Conservation (phyloP, 2,329 filamentous ascomycete genomes). For the Cadophora gregata region DNA sequence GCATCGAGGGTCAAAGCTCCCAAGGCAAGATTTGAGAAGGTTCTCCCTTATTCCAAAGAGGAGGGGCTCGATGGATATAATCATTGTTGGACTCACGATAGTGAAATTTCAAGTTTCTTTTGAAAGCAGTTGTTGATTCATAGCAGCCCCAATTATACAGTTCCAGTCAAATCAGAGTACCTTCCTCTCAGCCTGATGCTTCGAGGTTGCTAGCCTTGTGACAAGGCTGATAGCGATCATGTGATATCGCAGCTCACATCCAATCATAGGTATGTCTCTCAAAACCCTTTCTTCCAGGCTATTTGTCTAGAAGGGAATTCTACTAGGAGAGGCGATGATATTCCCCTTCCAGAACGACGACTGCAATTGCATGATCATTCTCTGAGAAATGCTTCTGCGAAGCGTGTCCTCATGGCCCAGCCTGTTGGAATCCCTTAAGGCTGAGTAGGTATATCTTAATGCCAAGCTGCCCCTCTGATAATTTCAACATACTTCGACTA, state of each 20-base stretch:
- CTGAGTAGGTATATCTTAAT: not conserved
- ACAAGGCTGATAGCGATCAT: slow-evolving; percentile 6
- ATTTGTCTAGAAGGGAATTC: too few species aligned
- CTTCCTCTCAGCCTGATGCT: slow-evolving; percentile 4
- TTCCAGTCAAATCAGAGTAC: too few species aligned
- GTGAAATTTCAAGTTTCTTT: too few species aligned
- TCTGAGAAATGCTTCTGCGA: not conserved
- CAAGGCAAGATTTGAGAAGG: too few species aligned
- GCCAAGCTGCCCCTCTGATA: slow-evolving; percentile 6
- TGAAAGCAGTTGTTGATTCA: too few species aligned
- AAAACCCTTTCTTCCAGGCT: too few species aligned
- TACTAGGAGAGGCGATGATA: not conserved
- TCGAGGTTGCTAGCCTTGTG: not conserved
- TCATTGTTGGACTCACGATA: too few species aligned
- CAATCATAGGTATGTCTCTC: too few species aligned
- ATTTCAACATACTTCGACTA: not conserved
- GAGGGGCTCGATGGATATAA: too few species aligned
- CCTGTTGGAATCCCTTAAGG: not conserved
- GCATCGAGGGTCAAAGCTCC: not conserved
- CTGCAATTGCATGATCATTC: not conserved
- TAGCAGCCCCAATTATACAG: too few species aligned
- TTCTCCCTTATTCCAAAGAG: too few species aligned
- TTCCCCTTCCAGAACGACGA: too few species aligned
- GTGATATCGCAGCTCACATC: not conserved
- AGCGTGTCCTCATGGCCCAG: not conserved